Evolutionary conservation across 2,329 filamentous ascomycete genomes (phyloP), one percentile per base, ranked within the genome.

Genomic region (Aspergillus ibericus): DNA sequence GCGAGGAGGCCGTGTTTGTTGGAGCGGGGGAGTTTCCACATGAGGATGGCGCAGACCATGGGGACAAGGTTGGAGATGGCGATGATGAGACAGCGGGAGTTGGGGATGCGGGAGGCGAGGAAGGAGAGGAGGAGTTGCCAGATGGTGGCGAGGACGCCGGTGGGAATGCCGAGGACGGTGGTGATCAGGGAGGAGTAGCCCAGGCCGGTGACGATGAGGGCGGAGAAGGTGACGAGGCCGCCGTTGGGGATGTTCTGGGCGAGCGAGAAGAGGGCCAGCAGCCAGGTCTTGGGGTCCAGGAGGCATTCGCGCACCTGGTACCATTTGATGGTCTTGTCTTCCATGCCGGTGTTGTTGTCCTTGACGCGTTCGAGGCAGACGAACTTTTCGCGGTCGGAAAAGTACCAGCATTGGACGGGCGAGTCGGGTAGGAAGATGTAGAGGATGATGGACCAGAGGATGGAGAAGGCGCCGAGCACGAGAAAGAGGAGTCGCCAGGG

Each of bases 381-480:
- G 10, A 70, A 63, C 56, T 75, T 75, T 62, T 77, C 72, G n/a
- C 69, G 70, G 42, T 73, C 71, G 25, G 63, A 68, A 38, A 76
- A 71, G 22, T 70, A 64, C 47, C 66, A 69, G 12, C 72, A 72
- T 53, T 66, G 68, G 42, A 75, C 70, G 0, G 74, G 73, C 12
- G 66, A 70, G 58, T 76, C 74, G 1, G 74, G 74, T 8, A 76
- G 61, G 29, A 69, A 68, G 8, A 73, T 40, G 5, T 62, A 62
- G 3, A 76, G 66, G 9, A 73, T 15, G 9, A 63, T 48, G 2
- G 68, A 68, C 59, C 68, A 64, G 15, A 68, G 58, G 16, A 73
- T 65, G 2, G 75, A 70, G 15, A 73, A 50, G 2, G 61, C 65
- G 15, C 71, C 71, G 20, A 71, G 65, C 15, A 68, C 62, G 15